Evolutionary conservation across 2,329 filamentous ascomycete species (phyloP).

Genomic region (Aspergillus oerlinghausenensis): DNA sequence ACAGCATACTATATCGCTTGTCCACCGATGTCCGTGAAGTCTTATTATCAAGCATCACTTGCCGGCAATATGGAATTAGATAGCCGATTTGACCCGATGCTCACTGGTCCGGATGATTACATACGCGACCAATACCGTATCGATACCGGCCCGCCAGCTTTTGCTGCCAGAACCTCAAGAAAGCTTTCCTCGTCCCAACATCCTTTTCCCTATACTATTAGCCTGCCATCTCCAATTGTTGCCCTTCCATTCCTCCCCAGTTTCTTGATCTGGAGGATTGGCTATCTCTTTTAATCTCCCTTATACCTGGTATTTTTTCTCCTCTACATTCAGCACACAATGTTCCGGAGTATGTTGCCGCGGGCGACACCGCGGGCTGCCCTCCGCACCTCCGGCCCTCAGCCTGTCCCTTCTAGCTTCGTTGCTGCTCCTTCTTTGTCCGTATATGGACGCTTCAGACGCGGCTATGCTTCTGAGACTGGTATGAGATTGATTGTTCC

Average conservation of each 20-base stretch:
- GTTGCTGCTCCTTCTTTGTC: constrained; percentile 38
- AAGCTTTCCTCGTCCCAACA: constrained; percentile 21
- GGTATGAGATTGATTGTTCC: constrained; percentile 23
- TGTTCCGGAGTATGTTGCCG: constrained; percentile 51
- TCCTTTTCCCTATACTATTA: constrained; percentile 18
- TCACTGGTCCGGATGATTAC: constrained; percentile 15
- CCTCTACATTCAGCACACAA: constrained; percentile 29
- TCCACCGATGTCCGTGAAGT: background rate
- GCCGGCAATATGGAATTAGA: constrained; percentile 8
- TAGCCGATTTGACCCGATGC: constrained; percentile 15
- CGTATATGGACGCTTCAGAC: constrained; percentile 50
- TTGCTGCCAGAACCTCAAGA: constrained; percentile 18
- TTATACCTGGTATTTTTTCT: constrained; percentile 20
- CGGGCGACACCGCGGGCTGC: constrained; percentile 45
- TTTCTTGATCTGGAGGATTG: constrained; percentile 25
- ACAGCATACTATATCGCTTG: background rate
- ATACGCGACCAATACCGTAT: constrained; percentile 18
- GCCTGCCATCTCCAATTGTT: constrained; percentile 16
- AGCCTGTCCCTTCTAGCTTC: constrained; percentile 32
- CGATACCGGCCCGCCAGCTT: constrained; percentile 20
- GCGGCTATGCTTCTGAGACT: constrained; percentile 53
- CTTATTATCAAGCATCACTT: background rate
- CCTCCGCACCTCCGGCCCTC: constrained; percentile 35
- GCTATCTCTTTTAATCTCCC: constrained; percentile 22
- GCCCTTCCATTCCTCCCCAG: constrained; percentile 18